These are phyloP conservation scores for Periconia digitata DNA, from an alignment of 2,329 filamentous ascomycete species.

Conservation along the genomic window DNA sequence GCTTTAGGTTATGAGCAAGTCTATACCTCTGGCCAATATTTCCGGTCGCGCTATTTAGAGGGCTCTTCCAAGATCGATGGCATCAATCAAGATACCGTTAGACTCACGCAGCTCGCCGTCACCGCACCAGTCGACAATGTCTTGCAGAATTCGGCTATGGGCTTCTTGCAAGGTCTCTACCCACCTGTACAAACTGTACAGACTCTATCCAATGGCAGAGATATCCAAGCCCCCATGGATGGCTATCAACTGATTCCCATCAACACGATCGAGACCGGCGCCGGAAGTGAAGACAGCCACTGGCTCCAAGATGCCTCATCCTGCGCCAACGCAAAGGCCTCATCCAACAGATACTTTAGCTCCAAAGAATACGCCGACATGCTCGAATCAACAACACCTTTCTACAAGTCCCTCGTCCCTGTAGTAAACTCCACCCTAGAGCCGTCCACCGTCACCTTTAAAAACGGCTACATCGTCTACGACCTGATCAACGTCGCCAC, in stretches of 20 bases:
- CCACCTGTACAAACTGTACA: slow-evolving; percentile 66
- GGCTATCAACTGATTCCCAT: slow-evolving; percentile 87
- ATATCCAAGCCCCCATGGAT: slow-evolving; percentile 66
- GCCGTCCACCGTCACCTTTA: slow-evolving; percentile 54
- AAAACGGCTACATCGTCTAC: slow-evolving; percentile 65
- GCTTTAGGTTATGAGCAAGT: slow-evolving; percentile 77
- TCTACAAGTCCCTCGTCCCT: slow-evolving; percentile 57
- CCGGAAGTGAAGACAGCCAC: slow-evolving; percentile 59
- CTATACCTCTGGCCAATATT: slow-evolving; percentile 72
- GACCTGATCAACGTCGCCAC: slow-evolving; percentile 64
- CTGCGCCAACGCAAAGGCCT: slow-evolving; percentile 58
- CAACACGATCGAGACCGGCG: slow-evolving; percentile 59
- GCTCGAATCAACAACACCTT: slow-evolving; percentile 52
- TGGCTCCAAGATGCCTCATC: slow-evolving; percentile 62
- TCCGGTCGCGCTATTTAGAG: slow-evolving; percentile 73
- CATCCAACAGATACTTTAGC: slow-evolving; percentile 61
- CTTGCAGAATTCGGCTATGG: slow-evolving; percentile 75
- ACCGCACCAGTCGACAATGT: slow-evolving; percentile 75
- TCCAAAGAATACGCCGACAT: slow-evolving; percentile 53
- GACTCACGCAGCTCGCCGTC: slow-evolving; percentile 69
- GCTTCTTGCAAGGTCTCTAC: slow-evolving; percentile 84
- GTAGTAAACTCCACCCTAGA: slow-evolving; percentile 57
- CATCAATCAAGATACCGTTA: slow-evolving; percentile 67
- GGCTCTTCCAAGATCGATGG: slow-evolving; percentile 64
- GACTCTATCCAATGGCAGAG: slow-evolving; percentile 70